Evolutionary conservation across 768 basidiomycete genomes (phyloP).

Genomic region (Lactarius deliciosus): DNA sequence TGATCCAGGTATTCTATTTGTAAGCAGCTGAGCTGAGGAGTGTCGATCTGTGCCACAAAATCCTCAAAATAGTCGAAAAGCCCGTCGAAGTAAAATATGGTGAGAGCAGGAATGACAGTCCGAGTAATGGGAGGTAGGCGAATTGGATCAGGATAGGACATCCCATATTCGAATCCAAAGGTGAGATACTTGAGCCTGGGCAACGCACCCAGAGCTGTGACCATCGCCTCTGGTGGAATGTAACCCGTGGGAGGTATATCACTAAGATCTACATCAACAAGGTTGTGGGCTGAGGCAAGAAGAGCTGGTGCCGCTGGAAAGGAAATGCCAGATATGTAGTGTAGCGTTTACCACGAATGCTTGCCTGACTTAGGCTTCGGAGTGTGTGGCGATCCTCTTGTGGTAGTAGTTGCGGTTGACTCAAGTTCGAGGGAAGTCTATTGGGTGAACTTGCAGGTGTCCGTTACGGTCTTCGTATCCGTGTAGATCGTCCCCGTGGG

Average conservation of each 20-base stretch:
- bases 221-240: too few species aligned
- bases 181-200: too few species aligned
- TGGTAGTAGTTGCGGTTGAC: too few species aligned
- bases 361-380: too few species aligned
- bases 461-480: too few species aligned
- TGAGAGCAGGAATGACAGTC: neutral
- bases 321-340: neutral
- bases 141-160: neutral
- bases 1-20: neutral
- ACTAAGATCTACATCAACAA: neutral
- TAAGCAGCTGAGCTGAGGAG: neutral
- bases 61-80: neutral
- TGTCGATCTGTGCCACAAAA: neutral
- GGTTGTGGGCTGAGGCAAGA: neutral
- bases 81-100: neutral
- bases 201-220: too few species aligned
- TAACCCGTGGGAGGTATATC: neutral
- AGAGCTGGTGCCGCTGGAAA: neutral
- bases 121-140: neutral
- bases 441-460: too few species aligned
- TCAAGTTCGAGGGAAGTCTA: too few species aligned
- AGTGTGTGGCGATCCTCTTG: too few species aligned
- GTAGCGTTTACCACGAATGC: too few species aligned
- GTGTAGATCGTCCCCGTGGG: too few species aligned
- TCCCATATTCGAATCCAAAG: too few species aligned